Conservation (phyloP, 176 grass and related monocot species). For the Areca catechu region DNA sequence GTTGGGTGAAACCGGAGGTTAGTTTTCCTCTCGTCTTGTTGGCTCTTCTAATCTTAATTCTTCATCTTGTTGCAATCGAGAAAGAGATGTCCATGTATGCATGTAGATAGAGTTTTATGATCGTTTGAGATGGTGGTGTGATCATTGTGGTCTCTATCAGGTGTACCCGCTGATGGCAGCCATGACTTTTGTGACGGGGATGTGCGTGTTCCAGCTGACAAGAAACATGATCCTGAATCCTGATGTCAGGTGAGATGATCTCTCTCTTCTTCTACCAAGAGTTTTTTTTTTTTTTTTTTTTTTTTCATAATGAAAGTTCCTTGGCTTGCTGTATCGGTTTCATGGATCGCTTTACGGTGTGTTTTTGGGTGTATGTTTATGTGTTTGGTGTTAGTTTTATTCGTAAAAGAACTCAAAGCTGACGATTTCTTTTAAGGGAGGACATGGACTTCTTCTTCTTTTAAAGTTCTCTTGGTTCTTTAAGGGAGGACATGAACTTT, state of each 20-base stretch:
- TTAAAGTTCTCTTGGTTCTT: too few species aligned
- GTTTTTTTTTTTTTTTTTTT: too few species aligned
- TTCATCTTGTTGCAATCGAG: too few species aligned
- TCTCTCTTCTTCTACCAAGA: background rate
- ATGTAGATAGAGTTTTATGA: background rate
- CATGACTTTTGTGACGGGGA: constrained; percentile 61
- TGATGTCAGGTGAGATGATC: constrained; percentile 42
- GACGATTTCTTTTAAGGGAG: too few species aligned
- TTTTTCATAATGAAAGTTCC: too few species aligned
- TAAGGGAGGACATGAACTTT: too few species aligned
- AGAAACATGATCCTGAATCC: constrained; percentile 67
- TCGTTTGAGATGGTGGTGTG: background rate
- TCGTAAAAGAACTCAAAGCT: too few species aligned
- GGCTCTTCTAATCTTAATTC: background rate
- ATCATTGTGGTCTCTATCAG: constrained; percentile 15
- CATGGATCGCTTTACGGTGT: too few species aligned
- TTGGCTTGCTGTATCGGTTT: too few species aligned
- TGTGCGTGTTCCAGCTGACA: constrained; percentile 66
- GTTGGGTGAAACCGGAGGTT: constrained; percentile 40
- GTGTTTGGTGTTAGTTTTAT: too few species aligned
- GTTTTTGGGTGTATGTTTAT: too few species aligned
- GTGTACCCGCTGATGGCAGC: constrained; percentile 79
- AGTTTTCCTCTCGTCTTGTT: background rate
- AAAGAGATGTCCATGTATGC: background rate
- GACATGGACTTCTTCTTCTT: too few species aligned